Evolutionary conservation across 2,329 filamentous ascomycete genomes (phyloP).

Genomic region (Colletotrichum sp.): DNA sequence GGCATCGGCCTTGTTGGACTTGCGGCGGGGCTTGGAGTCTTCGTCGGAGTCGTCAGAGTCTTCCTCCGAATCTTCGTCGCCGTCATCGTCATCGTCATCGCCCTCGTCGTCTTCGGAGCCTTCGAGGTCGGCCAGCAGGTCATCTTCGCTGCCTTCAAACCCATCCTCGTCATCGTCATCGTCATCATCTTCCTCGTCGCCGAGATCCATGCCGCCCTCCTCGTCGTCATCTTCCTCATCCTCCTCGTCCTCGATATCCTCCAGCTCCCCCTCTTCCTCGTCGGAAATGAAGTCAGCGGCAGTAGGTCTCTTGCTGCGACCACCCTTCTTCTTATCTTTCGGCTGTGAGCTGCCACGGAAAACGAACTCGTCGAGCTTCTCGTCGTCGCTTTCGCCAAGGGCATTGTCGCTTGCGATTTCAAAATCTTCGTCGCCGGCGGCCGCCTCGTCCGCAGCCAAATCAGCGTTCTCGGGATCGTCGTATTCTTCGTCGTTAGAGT

Average conservation of each 20-base stretch:
- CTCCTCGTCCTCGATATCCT: conserved; percentile 38
- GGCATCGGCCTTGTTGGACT: conserved; percentile 23
- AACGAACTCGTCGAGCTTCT: conserved; percentile 77
- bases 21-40: conserved; percentile 22
- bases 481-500: conserved; percentile 49
- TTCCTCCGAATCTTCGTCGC: conserved; percentile 39
- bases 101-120: conserved; percentile 31
- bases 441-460: conserved; percentile 54
- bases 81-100: conserved; percentile 23
- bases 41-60: conserved; percentile 33
- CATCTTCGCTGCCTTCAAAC: conserved; percentile 30
- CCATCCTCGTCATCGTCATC: conserved; percentile 38
- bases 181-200: conserved; percentile 37
- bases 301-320: conserved; percentile 43
- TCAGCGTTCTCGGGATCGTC: conserved; percentile 63
- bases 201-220: conserved; percentile 35
- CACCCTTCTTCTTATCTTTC: conserved; percentile 32
- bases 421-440: conserved; percentile 54
- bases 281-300: conserved; percentile 65
- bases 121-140: conserved; percentile 26
- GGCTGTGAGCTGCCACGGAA: conserved; percentile 65
- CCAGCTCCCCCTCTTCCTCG: conserved; percentile 43
- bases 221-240: conserved; percentile 45
- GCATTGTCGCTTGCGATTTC: conserved; percentile 72
- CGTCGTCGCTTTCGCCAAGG: conserved; percentile 84